Evolutionary conservation across 2,329 filamentous ascomycete genomes (phyloP).

Genomic region (Hymenoscyphus repandus): DNA sequence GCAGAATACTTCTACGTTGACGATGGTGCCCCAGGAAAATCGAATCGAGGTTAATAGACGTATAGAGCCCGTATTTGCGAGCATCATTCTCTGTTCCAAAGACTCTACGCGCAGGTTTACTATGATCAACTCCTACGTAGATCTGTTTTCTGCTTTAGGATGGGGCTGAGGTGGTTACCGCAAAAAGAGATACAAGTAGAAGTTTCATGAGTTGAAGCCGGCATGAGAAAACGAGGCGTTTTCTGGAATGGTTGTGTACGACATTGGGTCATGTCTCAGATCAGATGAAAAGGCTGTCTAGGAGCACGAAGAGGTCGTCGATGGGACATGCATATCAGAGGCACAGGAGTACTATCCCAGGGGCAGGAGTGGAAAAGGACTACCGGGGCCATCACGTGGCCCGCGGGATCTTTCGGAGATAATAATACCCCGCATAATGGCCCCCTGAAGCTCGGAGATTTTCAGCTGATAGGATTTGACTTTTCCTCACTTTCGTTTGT

Average conservation of each 20-base stretch:
- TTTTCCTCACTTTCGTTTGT: not conserved
- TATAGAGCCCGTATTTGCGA: not conserved
- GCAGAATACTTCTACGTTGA: slow-evolving; percentile 18
- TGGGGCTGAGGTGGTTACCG: no score
- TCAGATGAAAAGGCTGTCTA: no score
- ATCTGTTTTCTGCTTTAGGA: no score
- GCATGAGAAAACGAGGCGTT: no score
- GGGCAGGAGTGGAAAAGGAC: not conserved
- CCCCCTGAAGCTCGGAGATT: not conserved
- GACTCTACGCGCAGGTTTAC: no score
- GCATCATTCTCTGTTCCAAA: not conserved
- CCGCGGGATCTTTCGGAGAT: not conserved
- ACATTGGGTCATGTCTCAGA: no score
- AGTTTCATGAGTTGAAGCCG: no score
- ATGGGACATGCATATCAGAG: no score
- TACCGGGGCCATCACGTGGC: not conserved
- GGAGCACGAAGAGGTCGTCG: no score
- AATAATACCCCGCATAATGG: slow-evolving; percentile 3
- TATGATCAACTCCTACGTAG: no score
- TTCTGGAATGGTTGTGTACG: no score
- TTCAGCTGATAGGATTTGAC: not conserved
- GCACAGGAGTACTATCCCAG: not conserved
- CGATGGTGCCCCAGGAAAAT: slow-evolving; percentile 7
- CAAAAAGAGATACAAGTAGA: no score
- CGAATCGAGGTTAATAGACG: not conserved